These are phyloP conservation scores for Apium graveolens DNA, from an alignment of 129 eudicot species.

Conservation along the genomic window DNA sequence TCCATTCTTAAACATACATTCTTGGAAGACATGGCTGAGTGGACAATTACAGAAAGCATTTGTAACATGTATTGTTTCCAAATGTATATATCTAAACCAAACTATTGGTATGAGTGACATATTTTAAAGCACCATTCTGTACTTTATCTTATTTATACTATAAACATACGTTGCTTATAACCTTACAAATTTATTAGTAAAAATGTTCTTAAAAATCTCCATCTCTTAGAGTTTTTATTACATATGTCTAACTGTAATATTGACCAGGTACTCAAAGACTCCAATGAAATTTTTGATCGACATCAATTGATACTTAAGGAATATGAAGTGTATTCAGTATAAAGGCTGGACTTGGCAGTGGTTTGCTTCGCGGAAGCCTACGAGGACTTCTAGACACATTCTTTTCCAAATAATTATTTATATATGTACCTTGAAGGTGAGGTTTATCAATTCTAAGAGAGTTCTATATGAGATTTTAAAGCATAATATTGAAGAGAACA, in stretches of 20 bases:
- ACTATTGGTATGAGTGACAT: too few species aligned
- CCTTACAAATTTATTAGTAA: not conserved
- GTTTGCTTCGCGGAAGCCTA: constrained; percentile 69
- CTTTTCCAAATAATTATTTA: constrained; percentile 3
- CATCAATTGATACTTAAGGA: constrained; percentile 81
- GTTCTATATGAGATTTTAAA: constrained; percentile 77
- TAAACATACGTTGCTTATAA: too few species aligned
- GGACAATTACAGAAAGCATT: too few species aligned
- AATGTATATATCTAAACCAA: too few species aligned
- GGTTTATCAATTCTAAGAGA: constrained; percentile 84
- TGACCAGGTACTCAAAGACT: constrained; percentile 66
- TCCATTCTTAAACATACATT: too few species aligned
- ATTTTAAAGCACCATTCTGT: too few species aligned
- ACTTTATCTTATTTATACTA: too few species aligned
- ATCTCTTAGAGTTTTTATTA: not conserved
- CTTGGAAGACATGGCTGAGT: too few species aligned
- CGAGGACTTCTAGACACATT: not conserved
- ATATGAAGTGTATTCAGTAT: constrained; percentile 74
- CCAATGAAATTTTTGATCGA: constrained; percentile 77
- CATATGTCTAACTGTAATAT: not conserved
- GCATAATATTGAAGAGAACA: constrained; percentile 86
- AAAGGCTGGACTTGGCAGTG: constrained; percentile 97
- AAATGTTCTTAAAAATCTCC: not conserved
- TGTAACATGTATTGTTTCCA: too few species aligned
- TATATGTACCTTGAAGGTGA: constrained; percentile 39